Evolutionary conservation across 1,139 yeast genomes (phyloP), one percentile per base, ranked within the genome.

Genomic region (Nakaseomyces delphensis): DNA sequence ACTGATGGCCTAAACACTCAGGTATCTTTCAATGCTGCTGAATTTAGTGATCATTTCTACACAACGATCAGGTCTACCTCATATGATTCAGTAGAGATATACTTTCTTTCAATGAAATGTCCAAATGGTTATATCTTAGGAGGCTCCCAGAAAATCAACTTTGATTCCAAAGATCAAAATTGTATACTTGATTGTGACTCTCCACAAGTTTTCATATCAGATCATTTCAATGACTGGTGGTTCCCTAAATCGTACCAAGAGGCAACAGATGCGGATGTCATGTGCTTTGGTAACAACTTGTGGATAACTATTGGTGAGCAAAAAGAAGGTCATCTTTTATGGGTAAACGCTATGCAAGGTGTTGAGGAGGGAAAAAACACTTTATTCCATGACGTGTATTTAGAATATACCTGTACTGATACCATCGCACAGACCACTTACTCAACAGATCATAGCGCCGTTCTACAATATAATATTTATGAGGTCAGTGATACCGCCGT

Each of bases 41-140:
- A 50, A 3, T 43, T 45, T 7, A 43, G 46, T 4, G 50, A 48
- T 16, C 52, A 46, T 10, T 40, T 55, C 21, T 62, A 54, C 43
- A 47, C 48, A 15, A 51, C 52, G 15, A 51, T 55, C 2, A 61
- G 60, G 37, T 54, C 64, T 3, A 64, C 66, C 5, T 56, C 63
- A 2, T 52, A 57, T 30, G 53, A 54, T 25, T 45, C 54, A 6
- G 42, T 57, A 23, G 66, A 65, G 45, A 48, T 53, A 35, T 65
- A 64, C 44, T 56, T 55, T 30, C 42, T 63, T 20, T 57, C 58
- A 29, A 61, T 64, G 52, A 45, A 40, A 2, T 65, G 68, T 50
- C 56, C 56, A 6, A 43, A 45, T 32, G 64, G 64, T 13, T 50
- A 54, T 38, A 43, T 55, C 20, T 42, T 53, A 1, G 56, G 54